Evolutionary conservation across 2,329 filamentous ascomycete genomes (phyloP).

Genomic region (Phoma sp.): DNA sequence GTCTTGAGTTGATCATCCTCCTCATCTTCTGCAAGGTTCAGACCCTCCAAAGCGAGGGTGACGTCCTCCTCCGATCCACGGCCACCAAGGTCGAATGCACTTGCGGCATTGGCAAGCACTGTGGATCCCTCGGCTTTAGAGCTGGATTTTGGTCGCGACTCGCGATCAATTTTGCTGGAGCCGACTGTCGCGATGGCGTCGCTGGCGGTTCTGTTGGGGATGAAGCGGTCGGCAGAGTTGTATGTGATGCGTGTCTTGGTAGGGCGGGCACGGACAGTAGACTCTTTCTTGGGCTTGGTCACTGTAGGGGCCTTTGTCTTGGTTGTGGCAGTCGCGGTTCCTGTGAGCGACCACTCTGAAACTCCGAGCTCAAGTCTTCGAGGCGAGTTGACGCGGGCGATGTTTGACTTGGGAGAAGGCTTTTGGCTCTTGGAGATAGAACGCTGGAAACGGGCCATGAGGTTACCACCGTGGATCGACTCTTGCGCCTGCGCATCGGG

Average conservation of each 20-base stretch:
- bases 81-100: constrained; percentile 67
- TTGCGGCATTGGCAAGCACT: constrained; percentile 76
- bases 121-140: constrained; percentile 73
- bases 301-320: constrained; percentile 57
- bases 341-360: constrained; percentile 89
- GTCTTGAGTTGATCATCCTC: constrained; percentile 66
- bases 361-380: constrained; percentile 88
- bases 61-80: constrained; percentile 73
- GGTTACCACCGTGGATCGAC: constrained; percentile 74
- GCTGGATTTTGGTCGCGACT: constrained; percentile 69
- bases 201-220: constrained; percentile 89
- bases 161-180: constrained; percentile 77
- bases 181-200: constrained; percentile 84
- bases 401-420: constrained; percentile 96
- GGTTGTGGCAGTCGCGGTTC: constrained; percentile 66
- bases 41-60: constrained; percentile 74
- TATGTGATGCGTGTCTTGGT: constrained; percentile 51
- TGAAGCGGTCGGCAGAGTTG: constrained; percentile 90
- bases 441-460: constrained; percentile 79
- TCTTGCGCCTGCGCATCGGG: constrained; percentile 61
- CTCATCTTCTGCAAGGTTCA: constrained; percentile 77
- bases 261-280: constrained; percentile 38
- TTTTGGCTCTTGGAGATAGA: constrained; percentile 69
- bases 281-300: constrained; percentile 48
- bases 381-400: constrained; percentile 77